Conservation (phyloP, 1,139 yeast species). For the Lodderomyces beijingensis region DNA sequence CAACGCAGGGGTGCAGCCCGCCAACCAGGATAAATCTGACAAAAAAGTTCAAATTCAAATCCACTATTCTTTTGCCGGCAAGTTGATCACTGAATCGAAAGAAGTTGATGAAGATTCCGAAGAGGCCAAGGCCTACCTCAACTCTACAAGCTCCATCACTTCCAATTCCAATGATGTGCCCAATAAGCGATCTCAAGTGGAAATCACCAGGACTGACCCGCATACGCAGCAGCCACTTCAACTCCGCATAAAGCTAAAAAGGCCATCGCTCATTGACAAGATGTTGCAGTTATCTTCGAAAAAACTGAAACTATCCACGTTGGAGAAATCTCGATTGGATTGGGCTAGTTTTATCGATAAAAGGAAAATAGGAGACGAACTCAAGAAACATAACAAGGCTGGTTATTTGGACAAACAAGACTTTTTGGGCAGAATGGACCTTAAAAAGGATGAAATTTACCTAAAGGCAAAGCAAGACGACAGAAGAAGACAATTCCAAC, state of each 20-base stretch:
- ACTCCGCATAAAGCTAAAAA: slow-evolving; percentile 46
- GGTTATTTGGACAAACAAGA: slow-evolving; percentile 93
- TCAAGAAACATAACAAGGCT: slow-evolving; percentile 61
- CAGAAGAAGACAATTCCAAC: slow-evolving; percentile 13
- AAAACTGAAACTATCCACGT: slow-evolving; percentile 64
- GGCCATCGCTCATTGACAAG: slow-evolving; percentile 74
- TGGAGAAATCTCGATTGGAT: slow-evolving; percentile 88
- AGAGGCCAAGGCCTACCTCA: slow-evolving; percentile 79
- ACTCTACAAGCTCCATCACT: slow-evolving; percentile 42
- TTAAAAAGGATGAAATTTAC: slow-evolving; percentile 58
- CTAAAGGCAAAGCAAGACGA: slow-evolving; percentile 52
- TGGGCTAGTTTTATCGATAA: slow-evolving; percentile 95
- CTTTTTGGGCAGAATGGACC: slow-evolving; percentile 74
- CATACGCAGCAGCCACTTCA: slow-evolving; percentile 28
- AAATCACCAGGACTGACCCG: slow-evolving; percentile 34
- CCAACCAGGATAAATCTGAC: slow-evolving; percentile 16
- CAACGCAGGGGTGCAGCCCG: slow-evolving; percentile 3
- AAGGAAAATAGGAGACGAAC: slow-evolving; percentile 78
- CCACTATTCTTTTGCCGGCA: slow-evolving; percentile 88
- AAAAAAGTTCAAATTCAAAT: slow-evolving; percentile 68
- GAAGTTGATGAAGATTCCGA: slow-evolving; percentile 74
- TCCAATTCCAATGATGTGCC: slow-evolving; percentile 6
- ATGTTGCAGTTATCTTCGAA: slow-evolving; percentile 29
- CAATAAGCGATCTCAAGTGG: slow-evolving; percentile 24
- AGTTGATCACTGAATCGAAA: slow-evolving; percentile 70